Evolutionary conservation across 768 basidiomycete genomes (phyloP).

Genomic region (Hemileccinum rubropunctum): DNA sequence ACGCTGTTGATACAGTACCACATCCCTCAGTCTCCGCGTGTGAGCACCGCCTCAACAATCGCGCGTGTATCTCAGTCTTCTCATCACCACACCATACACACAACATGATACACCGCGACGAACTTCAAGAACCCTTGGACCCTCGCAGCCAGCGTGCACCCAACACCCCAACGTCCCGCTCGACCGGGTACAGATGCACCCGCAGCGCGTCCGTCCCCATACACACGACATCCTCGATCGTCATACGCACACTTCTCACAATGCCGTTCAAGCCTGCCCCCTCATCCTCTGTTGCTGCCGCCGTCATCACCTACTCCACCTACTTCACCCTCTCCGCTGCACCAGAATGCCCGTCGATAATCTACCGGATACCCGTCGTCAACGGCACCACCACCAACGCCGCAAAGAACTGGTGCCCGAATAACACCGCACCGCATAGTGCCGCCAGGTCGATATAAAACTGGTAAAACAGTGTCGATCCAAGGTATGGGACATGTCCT

Average conservation of each 20-base stretch:
- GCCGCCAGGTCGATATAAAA: constrained; percentile 90
- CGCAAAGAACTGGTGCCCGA: constrained; percentile 74
- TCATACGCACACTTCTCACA: constrained; percentile 55
- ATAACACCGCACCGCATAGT: constrained; percentile 88
- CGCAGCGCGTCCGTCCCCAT: constrained; percentile 27
- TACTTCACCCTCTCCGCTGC: constrained; percentile 61
- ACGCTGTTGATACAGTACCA: constrained; percentile 61
- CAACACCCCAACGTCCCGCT: constrained; percentile 58
- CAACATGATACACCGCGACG: constrained; percentile 77
- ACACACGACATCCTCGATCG: constrained; percentile 48
- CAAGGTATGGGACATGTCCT: constrained; percentile 58
- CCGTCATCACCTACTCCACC: neutral
- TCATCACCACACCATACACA: constrained; percentile 59
- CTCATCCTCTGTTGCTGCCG: neutral
- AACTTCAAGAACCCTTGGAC: constrained; percentile 59
- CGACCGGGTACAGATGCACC: constrained; percentile 72
- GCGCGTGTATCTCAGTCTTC: constrained; percentile 26
- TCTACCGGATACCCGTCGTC: constrained; percentile 75
- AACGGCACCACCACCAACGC: constrained; percentile 73
- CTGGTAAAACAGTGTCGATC: constrained; percentile 80
- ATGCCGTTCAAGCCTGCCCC: constrained; percentile 8
- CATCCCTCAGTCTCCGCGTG: constrained; percentile 51
- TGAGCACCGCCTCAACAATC: constrained; percentile 52
- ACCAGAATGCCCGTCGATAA: constrained; percentile 83
- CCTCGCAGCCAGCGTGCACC: constrained; percentile 41